Conservation (phyloP, 345 rosid species). For the Brassica napus region DNA sequence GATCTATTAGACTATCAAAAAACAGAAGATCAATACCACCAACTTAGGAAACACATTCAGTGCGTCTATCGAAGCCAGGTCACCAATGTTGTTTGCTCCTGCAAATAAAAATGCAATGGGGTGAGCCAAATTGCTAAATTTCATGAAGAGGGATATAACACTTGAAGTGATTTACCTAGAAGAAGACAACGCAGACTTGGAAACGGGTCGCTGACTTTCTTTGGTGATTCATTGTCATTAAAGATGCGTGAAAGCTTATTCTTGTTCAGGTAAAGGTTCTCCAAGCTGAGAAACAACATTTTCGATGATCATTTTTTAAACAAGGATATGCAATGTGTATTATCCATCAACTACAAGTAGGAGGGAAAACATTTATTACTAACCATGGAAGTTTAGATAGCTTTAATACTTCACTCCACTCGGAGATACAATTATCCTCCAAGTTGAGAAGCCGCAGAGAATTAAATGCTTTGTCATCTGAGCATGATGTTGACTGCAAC, state of each 20-base stretch:
- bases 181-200: constrained; percentile 77
- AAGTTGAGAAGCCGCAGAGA: constrained; percentile 78
- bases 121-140: constrained; percentile 23
- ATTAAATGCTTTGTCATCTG: constrained; percentile 55
- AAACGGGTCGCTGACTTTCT: constrained; percentile 52
- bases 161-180: constrained; percentile 55
- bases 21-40: constrained; percentile 56
- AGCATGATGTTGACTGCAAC: constrained; percentile 52
- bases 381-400: constrained; percentile 75
- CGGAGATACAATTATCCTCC: constrained; percentile 78
- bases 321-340: not conserved
- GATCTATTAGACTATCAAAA: constrained; percentile 18
- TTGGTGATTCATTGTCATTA: constrained; percentile 40
- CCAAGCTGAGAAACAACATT: constrained; percentile 59
- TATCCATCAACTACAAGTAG: constrained; percentile 3
- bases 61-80: constrained; percentile 64
- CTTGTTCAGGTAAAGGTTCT: constrained; percentile 81
- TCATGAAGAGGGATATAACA: not conserved
- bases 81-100: constrained; percentile 72
- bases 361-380: constrained; percentile 16
- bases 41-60: constrained; percentile 68
- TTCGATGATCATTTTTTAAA: not conserved
- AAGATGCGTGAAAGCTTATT: constrained; percentile 61
- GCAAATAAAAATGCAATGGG: constrained; percentile 32
- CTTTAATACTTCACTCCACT: constrained; percentile 82